These are phyloP conservation scores for Pythium rishiriense DNA, from an alignment of 352 stramenopile species.

Conservation along the genomic window DNA sequence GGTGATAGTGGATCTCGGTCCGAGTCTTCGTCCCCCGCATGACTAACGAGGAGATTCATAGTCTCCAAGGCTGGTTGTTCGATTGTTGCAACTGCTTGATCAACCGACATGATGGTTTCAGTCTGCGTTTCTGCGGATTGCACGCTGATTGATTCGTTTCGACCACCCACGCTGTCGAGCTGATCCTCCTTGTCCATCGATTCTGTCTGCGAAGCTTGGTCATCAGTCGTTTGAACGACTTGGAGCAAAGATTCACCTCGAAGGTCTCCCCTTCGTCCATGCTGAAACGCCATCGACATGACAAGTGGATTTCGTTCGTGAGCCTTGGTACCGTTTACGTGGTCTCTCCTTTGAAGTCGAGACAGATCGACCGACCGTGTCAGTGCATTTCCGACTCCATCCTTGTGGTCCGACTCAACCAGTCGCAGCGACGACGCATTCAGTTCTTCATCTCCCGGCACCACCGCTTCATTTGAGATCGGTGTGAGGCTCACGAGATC, in stretches of 20 bases:
- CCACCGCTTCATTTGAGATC: not conserved
- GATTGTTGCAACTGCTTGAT: not conserved
- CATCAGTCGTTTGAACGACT: not conserved
- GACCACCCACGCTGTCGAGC: not conserved
- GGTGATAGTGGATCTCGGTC: no score
- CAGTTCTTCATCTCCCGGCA: not conserved
- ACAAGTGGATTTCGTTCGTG: conserved; percentile 26
- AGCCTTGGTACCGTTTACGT: not conserved
- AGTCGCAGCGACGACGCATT: conserved; percentile 12
- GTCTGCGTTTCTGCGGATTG: conserved; percentile 10
- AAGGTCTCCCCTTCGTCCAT: conserved; percentile 2
- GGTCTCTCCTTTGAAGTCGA: not conserved
- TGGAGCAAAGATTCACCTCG: not conserved
- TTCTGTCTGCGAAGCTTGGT: not conserved
- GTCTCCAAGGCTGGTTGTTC: not conserved
- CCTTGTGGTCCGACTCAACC: not conserved
- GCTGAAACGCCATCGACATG: conserved; percentile 32
- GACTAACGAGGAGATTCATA: no score
- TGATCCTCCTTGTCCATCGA: not conserved
- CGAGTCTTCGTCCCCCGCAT: not conserved
- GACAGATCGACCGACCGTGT: conserved; percentile 17
- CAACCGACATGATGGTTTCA: not conserved
- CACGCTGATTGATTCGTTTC: not conserved
- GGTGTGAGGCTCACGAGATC: conserved; percentile 7
- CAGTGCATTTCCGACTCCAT: not conserved